A percentile compares a stretch with the other conserved stretches of the same genome.
Conservation (phyloP, 1,284 basidiomycete species). For the Melampsora americana region DNA sequence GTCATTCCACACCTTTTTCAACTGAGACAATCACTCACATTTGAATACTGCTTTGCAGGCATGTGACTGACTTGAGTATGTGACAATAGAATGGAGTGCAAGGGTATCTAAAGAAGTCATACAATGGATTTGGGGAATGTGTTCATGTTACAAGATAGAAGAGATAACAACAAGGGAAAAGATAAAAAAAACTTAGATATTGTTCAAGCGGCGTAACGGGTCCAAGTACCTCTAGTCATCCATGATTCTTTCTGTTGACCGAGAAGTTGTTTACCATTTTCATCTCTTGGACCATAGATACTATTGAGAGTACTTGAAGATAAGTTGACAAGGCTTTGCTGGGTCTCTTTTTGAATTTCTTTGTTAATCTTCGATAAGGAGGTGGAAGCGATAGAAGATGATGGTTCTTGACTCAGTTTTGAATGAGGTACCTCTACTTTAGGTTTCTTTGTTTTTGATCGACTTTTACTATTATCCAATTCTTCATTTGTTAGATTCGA, state of each 20-base stretch:
- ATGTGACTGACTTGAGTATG: no score
- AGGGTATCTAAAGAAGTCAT: no score
- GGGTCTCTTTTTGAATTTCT: conserved; percentile 41
- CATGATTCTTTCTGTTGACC: conserved; percentile 44
- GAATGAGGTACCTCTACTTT: conserved; percentile 8
- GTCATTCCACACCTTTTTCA: no score
- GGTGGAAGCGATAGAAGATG: conserved; percentile 20
- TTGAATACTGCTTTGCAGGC: no score
- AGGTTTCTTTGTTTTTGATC: neutral
- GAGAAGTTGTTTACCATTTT: conserved; percentile 41
- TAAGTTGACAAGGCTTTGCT: conserved; percentile 43
- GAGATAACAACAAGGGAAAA: neutral
- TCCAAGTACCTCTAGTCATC: conserved; percentile 45
- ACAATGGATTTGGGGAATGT: no score
- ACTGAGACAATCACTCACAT: no score
- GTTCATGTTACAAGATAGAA: neutral
- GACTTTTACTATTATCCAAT: neutral
- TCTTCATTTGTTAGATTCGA: conserved; percentile 6
- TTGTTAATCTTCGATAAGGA: conserved; percentile 32
- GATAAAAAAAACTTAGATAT: neutral
- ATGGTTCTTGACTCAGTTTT: neutral
- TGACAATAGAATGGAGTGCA: no score
- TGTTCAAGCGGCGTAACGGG: conserved; percentile 40
- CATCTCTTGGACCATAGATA: conserved; percentile 43
- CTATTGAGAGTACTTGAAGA: conserved; percentile 32